Evolutionary conservation across 1,139 yeast species (phyloP), one percentile per base, ranked within the genome.

Genomic region (Protomyces macrosporus): DNA sequence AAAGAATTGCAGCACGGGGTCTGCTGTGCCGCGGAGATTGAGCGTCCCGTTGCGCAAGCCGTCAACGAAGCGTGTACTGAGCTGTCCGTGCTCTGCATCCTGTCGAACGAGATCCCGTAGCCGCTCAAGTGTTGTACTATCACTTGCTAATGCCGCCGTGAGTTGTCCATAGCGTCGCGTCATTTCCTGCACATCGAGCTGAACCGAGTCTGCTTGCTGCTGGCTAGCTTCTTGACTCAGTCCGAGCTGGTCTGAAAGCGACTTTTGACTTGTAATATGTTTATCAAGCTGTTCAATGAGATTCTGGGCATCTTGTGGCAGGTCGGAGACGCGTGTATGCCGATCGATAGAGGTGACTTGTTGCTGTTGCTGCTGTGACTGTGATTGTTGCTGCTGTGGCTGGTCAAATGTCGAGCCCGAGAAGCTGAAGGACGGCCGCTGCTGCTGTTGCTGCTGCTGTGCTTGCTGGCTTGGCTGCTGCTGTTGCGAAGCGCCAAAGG

Each of bases 251-350:
- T 90, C 93, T 5, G 96, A 87, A 62, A 88, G 87, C 65, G 87
- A 82, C 65, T 87, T 88, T 76, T 93, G 98, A 48, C 85, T 83
- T 69, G 86, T 88, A 67, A 93, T 90, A 73, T 90, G 91, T 63
- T 84, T 83, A 74, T 93, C 96, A 65, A 91, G 78, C 67, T 85
- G 87, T 72, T 90, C 95, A 52, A 93, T 79, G 72, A 90, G 89
- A 70, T 83, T 86, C 70, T 90, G 90, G 51, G 83, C 79, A 10
- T 82, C 83, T 52, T 81, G 84, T 0, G 98, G 96, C 55, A 93
- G 79, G 69, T 91, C 98, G 10, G 88, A 85, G 2, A 91, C 93
- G 63, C 95, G 81, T 0, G 97, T 89, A 82, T 91, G 84, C 4
- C 96, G 87, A 3, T 93, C 88, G 63, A 90, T 80, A 55, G 83